These are phyloP conservation scores for Arthrobotrys sinensis DNA, from an alignment of 2,329 filamentous ascomycete species.

Conservation along the genomic window DNA sequence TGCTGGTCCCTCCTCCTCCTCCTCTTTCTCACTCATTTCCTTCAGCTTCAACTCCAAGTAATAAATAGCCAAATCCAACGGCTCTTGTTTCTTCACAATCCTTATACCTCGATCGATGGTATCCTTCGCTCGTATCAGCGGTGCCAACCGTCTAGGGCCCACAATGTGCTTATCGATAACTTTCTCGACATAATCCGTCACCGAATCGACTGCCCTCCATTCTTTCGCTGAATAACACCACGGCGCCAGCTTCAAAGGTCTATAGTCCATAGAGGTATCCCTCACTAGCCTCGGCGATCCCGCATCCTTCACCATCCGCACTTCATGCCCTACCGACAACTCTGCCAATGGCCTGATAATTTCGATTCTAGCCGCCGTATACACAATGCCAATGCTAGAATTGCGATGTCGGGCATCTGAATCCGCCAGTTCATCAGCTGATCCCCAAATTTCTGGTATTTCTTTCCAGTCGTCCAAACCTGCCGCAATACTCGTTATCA, in stretches of 20 bases:
- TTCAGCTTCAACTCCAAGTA: conserved; percentile 31
- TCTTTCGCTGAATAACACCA: conserved; percentile 36
- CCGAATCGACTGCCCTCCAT: conserved; percentile 25
- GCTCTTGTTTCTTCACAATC: conserved; percentile 7
- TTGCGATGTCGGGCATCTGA: background rate
- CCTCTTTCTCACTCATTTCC: conserved; percentile 5
- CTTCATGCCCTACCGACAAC: conserved; percentile 8
- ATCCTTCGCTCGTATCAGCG: background rate
- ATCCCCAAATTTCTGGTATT: conserved; percentile 23
- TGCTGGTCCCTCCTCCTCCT: background rate
- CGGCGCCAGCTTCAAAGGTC: conserved; percentile 35
- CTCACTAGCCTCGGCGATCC: background rate
- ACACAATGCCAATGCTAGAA: background rate
- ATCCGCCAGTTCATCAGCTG: conserved; percentile 8
- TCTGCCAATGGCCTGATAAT: conserved; percentile 18
- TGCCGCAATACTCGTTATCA: conserved; percentile 28
- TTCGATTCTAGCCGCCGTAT: conserved; percentile 31
- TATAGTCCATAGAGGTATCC: conserved; percentile 4
- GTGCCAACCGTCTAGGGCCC: background rate
- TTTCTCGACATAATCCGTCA: background rate
- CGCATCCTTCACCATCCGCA: conserved; percentile 20
- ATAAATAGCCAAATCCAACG: conserved; percentile 23
- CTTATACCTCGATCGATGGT: conserved; percentile 7
- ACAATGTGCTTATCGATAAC: conserved; percentile 26
- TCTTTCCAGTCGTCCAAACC: conserved; percentile 30